Conservation (phyloP, 2,329 filamentous ascomycete species). For the Aspergillus transmontanensis region DNA sequence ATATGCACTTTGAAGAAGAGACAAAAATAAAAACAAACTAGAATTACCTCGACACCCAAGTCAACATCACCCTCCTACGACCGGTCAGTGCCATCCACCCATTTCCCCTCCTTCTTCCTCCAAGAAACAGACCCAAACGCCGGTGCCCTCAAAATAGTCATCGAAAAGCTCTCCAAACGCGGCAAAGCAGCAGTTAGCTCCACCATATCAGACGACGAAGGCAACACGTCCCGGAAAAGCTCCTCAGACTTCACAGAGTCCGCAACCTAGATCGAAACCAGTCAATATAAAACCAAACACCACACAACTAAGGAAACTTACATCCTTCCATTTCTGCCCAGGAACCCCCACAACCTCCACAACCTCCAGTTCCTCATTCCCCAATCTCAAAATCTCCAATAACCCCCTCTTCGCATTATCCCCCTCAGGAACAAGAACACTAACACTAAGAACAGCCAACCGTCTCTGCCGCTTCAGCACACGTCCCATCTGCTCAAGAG, state of each 20-base stretch:
- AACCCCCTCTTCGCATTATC: not conserved
- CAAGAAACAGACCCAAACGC: not conserved
- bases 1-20: no score
- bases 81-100: not conserved
- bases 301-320: not conserved
- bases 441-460: not conserved
- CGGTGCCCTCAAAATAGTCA: not conserved
- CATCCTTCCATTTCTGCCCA: not conserved
- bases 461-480: not conserved
- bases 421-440: not conserved
- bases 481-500: not conserved
- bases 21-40: no score
- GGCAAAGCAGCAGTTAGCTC: not conserved
- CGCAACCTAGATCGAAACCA: not conserved
- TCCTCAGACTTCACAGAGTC: not conserved
- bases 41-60: not conserved
- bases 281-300: no score
- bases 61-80: not conserved
- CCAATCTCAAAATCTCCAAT: not conserved
- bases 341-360: not conserved
- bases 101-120: not conserved
- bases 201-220: not conserved
- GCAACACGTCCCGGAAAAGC: not conserved
- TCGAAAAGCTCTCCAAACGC: not conserved
- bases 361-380: not conserved